Conservation (phyloP, 176 grass and related monocot genomes). For the Zoysia pacifica region DNA sequence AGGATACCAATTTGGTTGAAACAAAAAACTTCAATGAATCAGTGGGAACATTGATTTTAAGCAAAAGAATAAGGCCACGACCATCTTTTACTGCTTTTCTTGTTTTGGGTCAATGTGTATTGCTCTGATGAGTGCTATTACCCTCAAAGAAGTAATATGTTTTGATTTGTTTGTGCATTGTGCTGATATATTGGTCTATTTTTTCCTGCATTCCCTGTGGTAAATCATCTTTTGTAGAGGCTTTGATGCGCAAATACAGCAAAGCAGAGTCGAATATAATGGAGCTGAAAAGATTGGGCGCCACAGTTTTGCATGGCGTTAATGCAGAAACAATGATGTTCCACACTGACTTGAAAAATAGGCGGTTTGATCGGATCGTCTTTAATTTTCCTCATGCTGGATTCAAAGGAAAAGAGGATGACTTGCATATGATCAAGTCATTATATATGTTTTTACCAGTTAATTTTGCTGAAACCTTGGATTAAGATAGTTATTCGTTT, state of each 20-base stretch:
- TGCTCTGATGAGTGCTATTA: not conserved
- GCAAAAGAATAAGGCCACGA: not conserved
- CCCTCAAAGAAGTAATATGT: not conserved
- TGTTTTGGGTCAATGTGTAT: not conserved
- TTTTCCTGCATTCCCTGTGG: not conserved
- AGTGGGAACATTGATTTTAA: not conserved
- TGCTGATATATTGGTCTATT: not conserved
- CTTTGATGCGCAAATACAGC: slow-evolving; percentile 30
- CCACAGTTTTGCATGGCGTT: slow-evolving; percentile 45
- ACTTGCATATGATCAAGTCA: slow-evolving; percentile 41
- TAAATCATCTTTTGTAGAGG: slow-evolving; percentile 32
- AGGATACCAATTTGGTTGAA: not conserved
- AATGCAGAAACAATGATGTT: slow-evolving; percentile 43
- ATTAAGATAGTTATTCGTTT: not conserved
- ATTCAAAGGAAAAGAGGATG: slow-evolving; percentile 46
- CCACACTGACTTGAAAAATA: slow-evolving; percentile 40
- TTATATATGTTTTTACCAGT: not conserved
- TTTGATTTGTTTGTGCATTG: slow-evolving; percentile 1
- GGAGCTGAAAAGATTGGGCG: slow-evolving; percentile 37
- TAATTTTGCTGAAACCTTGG: slow-evolving; percentile 3
- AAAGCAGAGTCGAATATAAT: slow-evolving; percentile 56
- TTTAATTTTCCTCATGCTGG: slow-evolving; percentile 73
- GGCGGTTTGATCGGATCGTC: slow-evolving; percentile 55
- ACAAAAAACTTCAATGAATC: slow-evolving; percentile 3
- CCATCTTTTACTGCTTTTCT: not conserved